These are phyloP conservation scores for Diaporthe helianthi DNA, from an alignment of 2,329 filamentous ascomycete species.

Conservation along the genomic window DNA sequence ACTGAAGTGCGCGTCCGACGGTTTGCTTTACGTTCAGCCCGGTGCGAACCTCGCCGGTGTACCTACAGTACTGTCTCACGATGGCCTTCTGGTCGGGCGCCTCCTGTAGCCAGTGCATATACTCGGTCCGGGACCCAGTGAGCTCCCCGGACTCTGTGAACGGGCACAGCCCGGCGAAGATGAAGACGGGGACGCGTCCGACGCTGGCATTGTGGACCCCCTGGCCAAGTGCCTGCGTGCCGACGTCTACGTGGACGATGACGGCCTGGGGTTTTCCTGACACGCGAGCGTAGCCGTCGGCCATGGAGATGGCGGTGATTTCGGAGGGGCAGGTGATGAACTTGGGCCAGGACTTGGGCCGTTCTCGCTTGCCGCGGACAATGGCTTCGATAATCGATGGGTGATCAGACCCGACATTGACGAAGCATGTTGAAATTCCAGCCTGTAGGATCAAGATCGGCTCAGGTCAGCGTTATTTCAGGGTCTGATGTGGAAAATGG, in stretches of 20 bases:
- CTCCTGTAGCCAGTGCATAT: conserved; percentile 82
- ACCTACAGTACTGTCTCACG: conserved; percentile 75
- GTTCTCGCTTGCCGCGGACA: conserved; percentile 73
- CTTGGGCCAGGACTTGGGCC: conserved; percentile 64
- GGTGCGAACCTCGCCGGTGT: conserved; percentile 59
- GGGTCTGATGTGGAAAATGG: too few species aligned
- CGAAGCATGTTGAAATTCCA: conserved; percentile 60
- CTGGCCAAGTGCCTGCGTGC: conserved; percentile 77
- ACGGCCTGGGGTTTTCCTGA: conserved; percentile 74
- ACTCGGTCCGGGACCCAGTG: conserved; percentile 73
- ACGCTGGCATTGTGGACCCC: conserved; percentile 77
- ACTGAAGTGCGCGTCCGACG: conserved; percentile 74
- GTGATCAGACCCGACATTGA: conserved; percentile 69
- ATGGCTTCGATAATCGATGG: conserved; percentile 77
- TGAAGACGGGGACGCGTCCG: conserved; percentile 73
- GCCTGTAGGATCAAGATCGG: conserved; percentile 42
- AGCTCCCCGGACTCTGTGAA: conserved; percentile 77
- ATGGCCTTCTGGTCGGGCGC: conserved; percentile 78
- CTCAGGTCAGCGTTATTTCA: too few species aligned
- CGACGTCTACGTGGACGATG: conserved; percentile 77
- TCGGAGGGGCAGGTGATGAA: conserved; percentile 70
- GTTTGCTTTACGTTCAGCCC: conserved; percentile 77
- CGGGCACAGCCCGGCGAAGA: conserved; percentile 77
- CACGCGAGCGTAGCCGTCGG: conserved; percentile 74
- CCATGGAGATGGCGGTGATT: conserved; percentile 80